Base-by-base conservation (phyloP, 805 yeast species). In the Kluyveromyces siamensis region DNA sequence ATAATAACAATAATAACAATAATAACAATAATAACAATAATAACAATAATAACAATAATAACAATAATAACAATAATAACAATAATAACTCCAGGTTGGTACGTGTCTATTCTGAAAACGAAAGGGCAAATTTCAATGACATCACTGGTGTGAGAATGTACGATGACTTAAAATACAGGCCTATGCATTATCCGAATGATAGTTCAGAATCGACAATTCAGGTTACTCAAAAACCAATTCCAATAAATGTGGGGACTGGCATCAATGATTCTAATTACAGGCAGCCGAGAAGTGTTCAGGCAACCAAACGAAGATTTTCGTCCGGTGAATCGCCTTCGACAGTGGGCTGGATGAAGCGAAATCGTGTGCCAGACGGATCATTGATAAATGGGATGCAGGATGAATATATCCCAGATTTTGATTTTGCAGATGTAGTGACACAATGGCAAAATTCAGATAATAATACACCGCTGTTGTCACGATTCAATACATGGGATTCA, bases 351-450 rank as follows among this genome's bases (percentile, higher is more conserved):
- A n/a, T 36, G 19, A 35, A 21, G 16, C 14, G 36, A 8, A 21
- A 9, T 8, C 21, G 16, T 17, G 17, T 10, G 10, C 39, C 18
- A 5, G 27, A 8, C 17, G 14, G n/a, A 10, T 14, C 42, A 14
- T 9, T 37, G 27, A 18, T 39, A 8, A 37, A 33, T 35, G 89
- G 87, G 0, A 68, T 84, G 54, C 84, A 81, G 57, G 91, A 84
- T 61, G 93, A 86, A 58, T 85, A 84, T 57, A 75, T 86, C 14
- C 91, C 91, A 0, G 86, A 83, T 44, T 69, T 85, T 27, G 81
- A 81, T 55, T 82, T 81, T 52, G 68, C 62, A n/a, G 57, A 72
- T 39, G 72, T 75, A 25, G 63, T 79, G 1, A 62, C 68, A 45
- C 68, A 70, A 47, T 81, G 85, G 85, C 70, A 70, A 46, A 57